phyloP scores from a whole-genome alignment of 345 rosid genomes.

The Theobroma cacao region DNA sequence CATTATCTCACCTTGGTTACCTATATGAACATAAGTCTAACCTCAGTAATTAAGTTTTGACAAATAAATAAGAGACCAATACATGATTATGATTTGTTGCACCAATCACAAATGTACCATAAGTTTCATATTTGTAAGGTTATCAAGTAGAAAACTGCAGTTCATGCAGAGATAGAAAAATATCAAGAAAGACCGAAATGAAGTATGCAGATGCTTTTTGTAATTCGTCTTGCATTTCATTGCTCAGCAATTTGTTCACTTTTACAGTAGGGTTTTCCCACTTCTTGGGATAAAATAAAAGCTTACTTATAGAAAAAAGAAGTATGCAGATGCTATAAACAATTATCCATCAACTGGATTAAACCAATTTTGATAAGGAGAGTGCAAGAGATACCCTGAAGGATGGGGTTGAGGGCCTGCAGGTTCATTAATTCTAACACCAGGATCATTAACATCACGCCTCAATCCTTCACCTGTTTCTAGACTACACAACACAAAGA shows the following conservation, averaged over 20 bases:
- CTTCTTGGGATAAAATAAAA: no score
- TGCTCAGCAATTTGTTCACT: no score
- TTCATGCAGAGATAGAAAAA: not conserved
- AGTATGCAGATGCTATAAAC: not conserved
- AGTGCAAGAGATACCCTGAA: conserved; percentile 46
- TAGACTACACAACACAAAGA: conserved; percentile 32
- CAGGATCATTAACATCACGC: conserved; percentile 18
- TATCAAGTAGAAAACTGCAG: not conserved
- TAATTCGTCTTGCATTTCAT: no score
- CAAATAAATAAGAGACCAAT: not conserved
- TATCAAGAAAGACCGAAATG: not conserved
- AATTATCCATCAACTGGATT: not conserved
- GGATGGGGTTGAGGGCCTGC: conserved; percentile 50
- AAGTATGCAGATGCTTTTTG: not conserved
- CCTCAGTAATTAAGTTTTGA: not conserved
- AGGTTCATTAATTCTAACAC: conserved; percentile 28
- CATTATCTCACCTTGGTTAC: not conserved
- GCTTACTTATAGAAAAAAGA: no score
- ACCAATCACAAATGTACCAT: not conserved
- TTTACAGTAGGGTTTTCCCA: no score
- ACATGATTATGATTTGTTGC: not conserved
- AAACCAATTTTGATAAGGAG: not conserved
- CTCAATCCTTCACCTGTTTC: conserved; percentile 38
- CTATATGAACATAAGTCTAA: not conserved
- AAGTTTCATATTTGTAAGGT: not conserved